These are phyloP conservation scores for Alternaria sp. DNA, from an alignment of 2,329 filamentous ascomycete species.

Conservation along the genomic window DNA sequence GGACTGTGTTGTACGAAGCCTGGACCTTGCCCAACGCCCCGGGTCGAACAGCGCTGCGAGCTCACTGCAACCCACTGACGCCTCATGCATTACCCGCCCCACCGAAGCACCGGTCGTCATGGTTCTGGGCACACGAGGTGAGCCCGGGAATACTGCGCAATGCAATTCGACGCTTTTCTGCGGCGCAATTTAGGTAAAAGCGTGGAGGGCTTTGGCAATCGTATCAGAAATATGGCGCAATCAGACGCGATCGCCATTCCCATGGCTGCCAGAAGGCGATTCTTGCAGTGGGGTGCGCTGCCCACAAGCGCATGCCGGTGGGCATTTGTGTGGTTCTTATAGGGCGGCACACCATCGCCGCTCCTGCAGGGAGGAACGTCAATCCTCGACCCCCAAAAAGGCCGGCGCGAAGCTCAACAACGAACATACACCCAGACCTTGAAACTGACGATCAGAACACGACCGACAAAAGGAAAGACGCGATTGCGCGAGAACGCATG, in stretches of 20 bases:
- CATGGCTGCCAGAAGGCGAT: conserved; percentile 20
- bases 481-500: conserved; percentile 20
- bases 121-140: conserved; percentile 12
- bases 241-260: conserved; percentile 28
- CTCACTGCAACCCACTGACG: background rate
- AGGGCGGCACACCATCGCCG: conserved; percentile 38
- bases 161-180: background rate
- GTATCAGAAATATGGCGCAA: conserved; percentile 33
- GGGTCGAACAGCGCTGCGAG: background rate
- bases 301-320: conserved; percentile 30
- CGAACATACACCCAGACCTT: conserved; percentile 21
- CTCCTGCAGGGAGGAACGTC: conserved; percentile 34
- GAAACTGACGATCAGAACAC: conserved; percentile 5
- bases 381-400: conserved; percentile 27
- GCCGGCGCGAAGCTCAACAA: conserved; percentile 26
- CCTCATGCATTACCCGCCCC: conserved; percentile 5
- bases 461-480: conserved; percentile 14
- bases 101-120: conserved; percentile 4
- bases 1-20: background rate
- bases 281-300: conserved; percentile 33
- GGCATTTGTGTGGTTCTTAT: conserved; percentile 37
- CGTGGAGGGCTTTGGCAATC: conserved; percentile 27
- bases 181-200: conserved; percentile 32
- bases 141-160: background rate
- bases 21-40: background rate